Evolutionary conservation across 1,284 basidiomycete genomes (phyloP).

Genomic region (Limonomyces culmigenus): DNA sequence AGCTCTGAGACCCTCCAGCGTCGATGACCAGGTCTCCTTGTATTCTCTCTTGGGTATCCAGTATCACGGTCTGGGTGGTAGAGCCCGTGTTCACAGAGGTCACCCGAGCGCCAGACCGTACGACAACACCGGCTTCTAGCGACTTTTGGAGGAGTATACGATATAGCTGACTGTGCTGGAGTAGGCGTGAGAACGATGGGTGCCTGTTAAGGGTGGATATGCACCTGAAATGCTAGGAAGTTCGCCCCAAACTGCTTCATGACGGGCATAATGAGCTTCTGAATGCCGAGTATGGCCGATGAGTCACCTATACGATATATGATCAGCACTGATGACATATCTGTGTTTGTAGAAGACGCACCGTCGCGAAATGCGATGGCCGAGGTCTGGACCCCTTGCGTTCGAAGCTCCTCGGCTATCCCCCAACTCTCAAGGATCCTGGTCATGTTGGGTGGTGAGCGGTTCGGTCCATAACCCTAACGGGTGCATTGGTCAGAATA

Average conservation of each 20-base stretch:
- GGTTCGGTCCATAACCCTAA: slow-evolving; percentile 19
- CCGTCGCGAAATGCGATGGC: slow-evolving; percentile 1
- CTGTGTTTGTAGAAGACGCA: too few species aligned
- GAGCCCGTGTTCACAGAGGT: background rate
- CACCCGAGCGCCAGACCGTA: background rate
- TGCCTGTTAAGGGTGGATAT: too few species aligned
- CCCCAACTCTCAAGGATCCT: slow-evolving; percentile 44
- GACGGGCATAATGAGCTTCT: background rate
- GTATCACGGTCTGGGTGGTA: background rate
- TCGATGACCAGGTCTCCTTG: slow-evolving; percentile 1
- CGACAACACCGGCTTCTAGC: background rate
- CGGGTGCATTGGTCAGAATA: background rate
- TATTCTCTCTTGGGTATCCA: background rate
- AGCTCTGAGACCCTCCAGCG: slow-evolving; percentile 1
- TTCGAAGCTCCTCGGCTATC: slow-evolving; percentile 18
- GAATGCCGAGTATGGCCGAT: background rate
- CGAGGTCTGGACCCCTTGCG: background rate
- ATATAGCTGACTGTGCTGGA: slow-evolving; percentile 1
- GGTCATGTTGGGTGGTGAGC: slow-evolving; percentile 36
- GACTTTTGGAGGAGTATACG: background rate
- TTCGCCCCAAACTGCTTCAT: slow-evolving; percentile 2
- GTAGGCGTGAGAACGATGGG: too few species aligned
- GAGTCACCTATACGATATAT: too few species aligned
- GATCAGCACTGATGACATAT: too few species aligned
- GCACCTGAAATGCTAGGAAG: slow-evolving; percentile 1